A percentile compares a stretch with the other conserved stretches of the same genome.
Conservation (phyloP, 208 protist species). For the Wallacemonas rigidus region DNA sequence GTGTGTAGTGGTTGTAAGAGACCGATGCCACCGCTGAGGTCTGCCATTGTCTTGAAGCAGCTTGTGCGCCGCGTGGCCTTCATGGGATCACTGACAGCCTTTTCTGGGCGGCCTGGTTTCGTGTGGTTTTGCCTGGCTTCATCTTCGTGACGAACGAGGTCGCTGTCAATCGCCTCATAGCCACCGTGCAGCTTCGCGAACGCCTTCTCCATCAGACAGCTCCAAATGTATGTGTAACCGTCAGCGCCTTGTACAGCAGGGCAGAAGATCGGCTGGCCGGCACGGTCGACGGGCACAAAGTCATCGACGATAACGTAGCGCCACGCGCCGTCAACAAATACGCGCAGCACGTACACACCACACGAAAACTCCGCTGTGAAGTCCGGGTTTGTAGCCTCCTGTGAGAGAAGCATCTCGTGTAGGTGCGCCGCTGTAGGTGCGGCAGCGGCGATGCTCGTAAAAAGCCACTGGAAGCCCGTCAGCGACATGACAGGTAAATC, state of each 20-base stretch:
- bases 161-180: constrained; percentile 66
- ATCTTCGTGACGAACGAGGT: constrained; percentile 26
- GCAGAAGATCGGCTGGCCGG: constrained; percentile 70
- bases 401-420: constrained; percentile 17
- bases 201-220: constrained; percentile 85
- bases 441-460: constrained; percentile 47
- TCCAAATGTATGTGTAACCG: constrained; percentile 56
- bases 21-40: constrained; percentile 69
- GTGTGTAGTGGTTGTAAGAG: constrained; percentile 44
- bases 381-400: neutral
- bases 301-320: constrained; percentile 87
- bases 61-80: constrained; percentile 2
- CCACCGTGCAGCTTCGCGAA: constrained; percentile 84
- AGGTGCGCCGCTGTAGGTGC: constrained; percentile 1
- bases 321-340: constrained; percentile 86
- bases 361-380: constrained; percentile 4
- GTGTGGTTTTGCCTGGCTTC: constrained; percentile 11
- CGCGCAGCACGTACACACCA: constrained; percentile 60
- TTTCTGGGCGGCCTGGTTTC: constrained; percentile 1
- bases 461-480: constrained; percentile 64
- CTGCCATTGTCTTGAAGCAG: constrained; percentile 35
- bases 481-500: constrained; percentile 19
- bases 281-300: constrained; percentile 74
- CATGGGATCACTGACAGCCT: constrained; percentile 4
- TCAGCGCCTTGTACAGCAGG: constrained; percentile 30